Conservation (phyloP, 306 rosid species). For the Casuarina glauca region DNA sequence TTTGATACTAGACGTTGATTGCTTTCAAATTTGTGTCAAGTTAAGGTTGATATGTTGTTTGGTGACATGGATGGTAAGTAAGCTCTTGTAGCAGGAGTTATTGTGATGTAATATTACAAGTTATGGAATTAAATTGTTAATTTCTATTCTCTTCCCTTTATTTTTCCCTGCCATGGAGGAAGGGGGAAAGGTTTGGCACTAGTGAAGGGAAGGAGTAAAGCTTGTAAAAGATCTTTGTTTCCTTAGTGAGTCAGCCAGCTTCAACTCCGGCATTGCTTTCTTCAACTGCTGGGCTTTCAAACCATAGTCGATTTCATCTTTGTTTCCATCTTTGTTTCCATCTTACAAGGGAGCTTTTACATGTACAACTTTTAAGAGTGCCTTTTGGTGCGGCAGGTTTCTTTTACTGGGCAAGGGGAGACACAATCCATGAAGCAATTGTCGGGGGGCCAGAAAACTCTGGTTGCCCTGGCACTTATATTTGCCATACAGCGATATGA, state of each 20-base stretch:
- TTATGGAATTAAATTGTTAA: not conserved
- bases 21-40: not conserved
- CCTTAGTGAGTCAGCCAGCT: too few relatives aligned
- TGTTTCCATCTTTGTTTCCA: not conserved
- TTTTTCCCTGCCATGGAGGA: too few relatives aligned
- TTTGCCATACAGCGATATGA: slow-evolving; percentile 99
- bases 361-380: slow-evolving; percentile 6
- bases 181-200: too few relatives aligned
- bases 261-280: not conserved
- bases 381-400: slow-evolving; percentile 60
- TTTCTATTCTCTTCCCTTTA: not conserved
- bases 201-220: too few relatives aligned
- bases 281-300: not conserved
- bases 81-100: not conserved
- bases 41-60: not conserved
- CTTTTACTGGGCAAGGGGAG: slow-evolving; percentile 97
- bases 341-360: slow-evolving; percentile 1
- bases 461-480: slow-evolving; percentile 94
- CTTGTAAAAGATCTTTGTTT: not conserved
- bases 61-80: not conserved
- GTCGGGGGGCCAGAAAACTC: slow-evolving; percentile 99
- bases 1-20: not conserved
- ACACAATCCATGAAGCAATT: slow-evolving; percentile 98
- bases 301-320: not conserved
- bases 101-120: not conserved